These are phyloP conservation scores for Xylariaceae sp. DNA, from an alignment of 2,329 filamentous ascomycete genomes.

Conservation along the genomic window DNA sequence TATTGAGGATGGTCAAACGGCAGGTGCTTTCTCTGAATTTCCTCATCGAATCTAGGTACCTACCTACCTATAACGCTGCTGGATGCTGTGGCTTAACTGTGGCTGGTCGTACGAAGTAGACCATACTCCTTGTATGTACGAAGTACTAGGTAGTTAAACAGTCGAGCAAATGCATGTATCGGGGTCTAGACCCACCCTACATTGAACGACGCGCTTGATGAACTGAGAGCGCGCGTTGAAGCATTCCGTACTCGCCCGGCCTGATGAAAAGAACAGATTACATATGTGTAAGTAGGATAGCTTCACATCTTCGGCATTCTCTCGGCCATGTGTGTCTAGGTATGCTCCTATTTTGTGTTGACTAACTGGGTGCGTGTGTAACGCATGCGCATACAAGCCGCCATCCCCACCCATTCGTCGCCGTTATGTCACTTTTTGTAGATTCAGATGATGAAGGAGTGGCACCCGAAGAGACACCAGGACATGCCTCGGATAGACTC, in stretches of 20 bases:
- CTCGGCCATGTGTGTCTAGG: background rate
- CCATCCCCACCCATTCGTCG: background rate
- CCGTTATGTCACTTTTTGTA: constrained; percentile 10
- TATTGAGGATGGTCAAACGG: too few relatives aligned
- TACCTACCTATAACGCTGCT: too few relatives aligned
- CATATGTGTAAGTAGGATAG: background rate
- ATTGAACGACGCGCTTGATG: constrained; percentile 9
- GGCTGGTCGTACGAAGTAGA: too few relatives aligned
- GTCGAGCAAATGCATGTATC: background rate
- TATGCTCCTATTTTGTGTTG: background rate
- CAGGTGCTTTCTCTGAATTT: too few relatives aligned
- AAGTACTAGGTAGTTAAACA: too few relatives aligned
- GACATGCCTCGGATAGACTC: background rate
- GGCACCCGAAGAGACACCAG: constrained; percentile 1
- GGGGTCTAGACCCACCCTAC: background rate
- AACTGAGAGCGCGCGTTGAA: constrained; percentile 3
- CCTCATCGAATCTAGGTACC: too few relatives aligned
- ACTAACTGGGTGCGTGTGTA: background rate
- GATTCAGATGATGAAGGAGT: constrained; percentile 1
- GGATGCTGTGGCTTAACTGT: too few relatives aligned
- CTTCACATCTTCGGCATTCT: background rate
- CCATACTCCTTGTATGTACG: too few relatives aligned
- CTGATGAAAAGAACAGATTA: background rate
- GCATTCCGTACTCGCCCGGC: background rate
- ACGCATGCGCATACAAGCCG: background rate